phyloP scores from a whole-genome alignment of 1,284 basidiomycete species.

The Xerocomus tenax region DNA sequence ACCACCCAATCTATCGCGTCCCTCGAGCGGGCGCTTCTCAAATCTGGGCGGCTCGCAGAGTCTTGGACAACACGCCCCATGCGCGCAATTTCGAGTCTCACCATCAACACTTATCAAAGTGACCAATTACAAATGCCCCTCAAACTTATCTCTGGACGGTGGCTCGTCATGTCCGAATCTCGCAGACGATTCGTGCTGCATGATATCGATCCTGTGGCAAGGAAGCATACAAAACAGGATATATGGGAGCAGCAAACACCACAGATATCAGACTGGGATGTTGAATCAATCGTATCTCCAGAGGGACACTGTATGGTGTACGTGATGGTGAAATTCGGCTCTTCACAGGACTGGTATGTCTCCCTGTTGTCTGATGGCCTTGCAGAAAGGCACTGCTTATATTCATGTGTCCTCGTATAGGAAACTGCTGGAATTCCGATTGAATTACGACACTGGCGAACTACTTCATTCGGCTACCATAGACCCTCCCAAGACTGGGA shows the following conservation, averaged over 20 bases:
- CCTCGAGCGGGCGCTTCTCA: not conserved
- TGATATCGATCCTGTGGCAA: not conserved
- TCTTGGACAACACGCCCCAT: slow-evolving; percentile 4
- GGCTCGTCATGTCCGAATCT: not conserved
- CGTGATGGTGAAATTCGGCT: not conserved
- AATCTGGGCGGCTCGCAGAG: not conserved
- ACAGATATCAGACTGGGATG: not conserved
- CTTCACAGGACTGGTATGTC: not conserved
- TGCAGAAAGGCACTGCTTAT: not conserved
- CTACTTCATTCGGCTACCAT: not conserved
- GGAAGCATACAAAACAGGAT: not conserved
- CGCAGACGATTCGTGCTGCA: not conserved
- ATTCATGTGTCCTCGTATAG: not conserved
- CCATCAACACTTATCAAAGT: not conserved
- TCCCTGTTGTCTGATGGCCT: not conserved
- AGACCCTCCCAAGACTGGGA: not conserved
- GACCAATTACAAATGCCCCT: no score
- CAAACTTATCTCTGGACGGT: slow-evolving; percentile 3
- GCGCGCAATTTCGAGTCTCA: not conserved
- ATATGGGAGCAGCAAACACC: not conserved
- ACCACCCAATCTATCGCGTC: not conserved
- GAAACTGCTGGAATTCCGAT: not conserved
- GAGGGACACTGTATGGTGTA: not conserved
- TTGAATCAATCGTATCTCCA: not conserved
- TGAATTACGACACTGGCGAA: not conserved